Conservation (phyloP, 1,284 basidiomycete species). For the Mycena sp. region DNA sequence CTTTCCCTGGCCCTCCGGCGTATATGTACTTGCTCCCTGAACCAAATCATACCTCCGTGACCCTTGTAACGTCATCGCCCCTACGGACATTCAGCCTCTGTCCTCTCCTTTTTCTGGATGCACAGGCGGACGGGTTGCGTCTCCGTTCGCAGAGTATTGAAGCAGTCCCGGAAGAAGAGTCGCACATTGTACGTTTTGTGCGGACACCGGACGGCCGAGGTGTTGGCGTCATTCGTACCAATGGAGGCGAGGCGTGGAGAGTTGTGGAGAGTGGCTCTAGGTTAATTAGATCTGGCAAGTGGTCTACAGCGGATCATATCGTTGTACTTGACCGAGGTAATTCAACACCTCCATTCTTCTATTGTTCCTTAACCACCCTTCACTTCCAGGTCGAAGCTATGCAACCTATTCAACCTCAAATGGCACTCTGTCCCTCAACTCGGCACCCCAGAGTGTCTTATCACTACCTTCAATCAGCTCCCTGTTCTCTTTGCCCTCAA, state of each 20-base stretch:
- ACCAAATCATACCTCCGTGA: slow-evolving; percentile 54
- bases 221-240: slow-evolving; percentile 67
- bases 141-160: slow-evolving; percentile 50
- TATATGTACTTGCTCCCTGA: slow-evolving; percentile 66
- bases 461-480: slow-evolving; percentile 61
- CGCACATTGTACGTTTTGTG: slow-evolving; percentile 66
- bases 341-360: not conserved
- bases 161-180: slow-evolving; percentile 56
- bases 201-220: slow-evolving; percentile 81
- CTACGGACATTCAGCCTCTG: slow-evolving; percentile 65
- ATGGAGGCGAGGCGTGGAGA: slow-evolving; percentile 72
- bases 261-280: slow-evolving; percentile 55
- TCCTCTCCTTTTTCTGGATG: slow-evolving; percentile 67
- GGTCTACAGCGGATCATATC: slow-evolving; percentile 66
- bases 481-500: slow-evolving; percentile 72
- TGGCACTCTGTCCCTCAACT: slow-evolving; percentile 46
- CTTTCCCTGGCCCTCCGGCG: slow-evolving; percentile 55
- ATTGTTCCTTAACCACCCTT: slow-evolving; percentile 10
- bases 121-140: slow-evolving; percentile 59
- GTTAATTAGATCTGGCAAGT: slow-evolving; percentile 55
- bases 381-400: slow-evolving; percentile 47
- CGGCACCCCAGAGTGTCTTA: slow-evolving; percentile 50
- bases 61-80: slow-evolving; percentile 68
- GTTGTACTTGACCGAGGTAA: slow-evolving; percentile 72
- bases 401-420: slow-evolving; percentile 58